A percentile compares a stretch with the other conserved stretches of the same genome.
Conservation (phyloP, 768 basidiomycete genomes). For the Grammothele lineata region DNA sequence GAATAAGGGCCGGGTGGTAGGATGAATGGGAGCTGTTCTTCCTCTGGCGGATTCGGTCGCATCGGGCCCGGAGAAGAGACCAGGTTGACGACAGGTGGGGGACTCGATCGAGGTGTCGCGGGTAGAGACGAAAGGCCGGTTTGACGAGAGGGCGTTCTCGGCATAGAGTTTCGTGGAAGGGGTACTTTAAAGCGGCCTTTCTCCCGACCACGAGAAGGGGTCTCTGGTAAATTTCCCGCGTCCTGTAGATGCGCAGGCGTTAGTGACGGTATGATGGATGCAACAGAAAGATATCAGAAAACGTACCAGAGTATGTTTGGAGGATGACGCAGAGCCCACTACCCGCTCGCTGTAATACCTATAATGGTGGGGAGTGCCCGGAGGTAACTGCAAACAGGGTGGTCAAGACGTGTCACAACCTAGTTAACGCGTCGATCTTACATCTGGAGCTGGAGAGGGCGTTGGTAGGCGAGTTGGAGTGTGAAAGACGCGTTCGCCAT, state of each 20-base stretch:
- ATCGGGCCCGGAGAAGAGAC: conserved; percentile 84
- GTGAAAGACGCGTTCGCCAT: conserved; percentile 17
- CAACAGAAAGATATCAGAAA: neutral
- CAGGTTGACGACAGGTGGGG: conserved; percentile 58
- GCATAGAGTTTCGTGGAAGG: conserved; percentile 2
- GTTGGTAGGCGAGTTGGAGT: neutral
- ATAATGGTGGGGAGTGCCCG: conserved; percentile 26
- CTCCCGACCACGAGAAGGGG: conserved; percentile 9
- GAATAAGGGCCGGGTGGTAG: conserved; percentile 86
- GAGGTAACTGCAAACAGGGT: conserved; percentile 8
- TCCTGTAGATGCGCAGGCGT: conserved; percentile 7
- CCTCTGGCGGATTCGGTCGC: conserved; percentile 54
- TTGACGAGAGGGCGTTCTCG: conserved; percentile 19
- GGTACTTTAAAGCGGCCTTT: conserved; percentile 16
- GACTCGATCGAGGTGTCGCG: conserved; percentile 62
- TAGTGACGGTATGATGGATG: too few species aligned
- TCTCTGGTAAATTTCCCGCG: conserved; percentile 1
- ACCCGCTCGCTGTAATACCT: conserved; percentile 27
- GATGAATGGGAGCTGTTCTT: conserved; percentile 67
- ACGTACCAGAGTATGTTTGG: conserved; percentile 14
- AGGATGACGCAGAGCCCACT: conserved; percentile 21
- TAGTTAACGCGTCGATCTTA: conserved; percentile 53
- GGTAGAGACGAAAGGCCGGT: conserved; percentile 40
- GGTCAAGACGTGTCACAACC: conserved; percentile 23
- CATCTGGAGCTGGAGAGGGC: conserved; percentile 10